Percentiles rank a stretch among this genome's conserved stretches.
These are phyloP conservation scores for Isoetes taiwanensis DNA, from an alignment of 75 land plant species.

Conservation along the genomic window DNA sequence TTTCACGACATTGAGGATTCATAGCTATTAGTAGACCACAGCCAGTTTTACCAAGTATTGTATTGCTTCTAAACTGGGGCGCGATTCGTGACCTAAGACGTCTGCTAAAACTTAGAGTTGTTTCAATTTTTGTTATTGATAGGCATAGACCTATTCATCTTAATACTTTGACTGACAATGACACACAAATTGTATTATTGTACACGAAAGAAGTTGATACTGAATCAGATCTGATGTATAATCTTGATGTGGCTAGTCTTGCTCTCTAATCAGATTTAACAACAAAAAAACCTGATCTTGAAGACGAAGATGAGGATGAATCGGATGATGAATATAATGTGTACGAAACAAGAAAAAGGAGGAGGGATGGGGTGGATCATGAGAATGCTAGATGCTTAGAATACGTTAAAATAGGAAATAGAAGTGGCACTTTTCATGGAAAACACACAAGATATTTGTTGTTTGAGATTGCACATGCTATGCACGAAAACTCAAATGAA, in stretches of 20 bases:
- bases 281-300: neutral
- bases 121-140: neutral
- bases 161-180: neutral
- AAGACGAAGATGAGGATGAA: conserved; percentile 36
- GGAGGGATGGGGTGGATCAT: conserved; percentile 9
- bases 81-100: neutral
- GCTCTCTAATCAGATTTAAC: neutral
- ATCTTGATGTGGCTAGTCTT: neutral
- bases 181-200: neutral
- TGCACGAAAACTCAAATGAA: conserved; percentile 84
- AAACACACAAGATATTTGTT: conserved; percentile 73
- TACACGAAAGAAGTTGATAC: neutral
- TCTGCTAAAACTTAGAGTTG: neutral
- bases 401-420: conserved; percentile 27
- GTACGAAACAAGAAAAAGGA: neutral
- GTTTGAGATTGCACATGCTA: conserved; percentile 69
- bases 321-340: conserved; percentile 22
- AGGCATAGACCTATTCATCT: conserved; percentile 3
- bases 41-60: too few relatives aligned
- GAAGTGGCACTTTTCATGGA: conserved; percentile 80
- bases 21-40: too few relatives aligned
- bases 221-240: neutral
- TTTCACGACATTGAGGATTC: too few relatives aligned
- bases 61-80: neutral
- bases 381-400: conserved; percentile 18